Conservation (phyloP, 164 flowering plant species). For the Brasenia schreberi region DNA sequence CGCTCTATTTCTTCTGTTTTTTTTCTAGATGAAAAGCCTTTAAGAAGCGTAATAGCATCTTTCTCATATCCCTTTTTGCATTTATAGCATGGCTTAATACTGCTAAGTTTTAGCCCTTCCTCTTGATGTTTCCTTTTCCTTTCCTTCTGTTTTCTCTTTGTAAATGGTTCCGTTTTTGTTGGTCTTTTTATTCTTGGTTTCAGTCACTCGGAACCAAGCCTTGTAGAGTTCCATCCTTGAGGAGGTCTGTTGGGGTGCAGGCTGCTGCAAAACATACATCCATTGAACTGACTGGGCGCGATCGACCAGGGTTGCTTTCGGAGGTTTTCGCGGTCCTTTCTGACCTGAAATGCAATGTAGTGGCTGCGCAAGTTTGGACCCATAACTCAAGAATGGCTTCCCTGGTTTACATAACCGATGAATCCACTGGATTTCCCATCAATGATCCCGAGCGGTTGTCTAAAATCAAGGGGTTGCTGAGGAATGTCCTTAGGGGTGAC, state of each 20-base stretch:
- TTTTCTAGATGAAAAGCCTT: neutral
- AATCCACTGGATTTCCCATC: constrained; percentile 39
- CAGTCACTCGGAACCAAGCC: constrained; percentile 64
- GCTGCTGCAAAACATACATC: constrained; percentile 53
- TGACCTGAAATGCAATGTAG: constrained; percentile 83
- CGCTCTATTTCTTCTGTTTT: neutral
- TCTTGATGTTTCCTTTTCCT: neutral
- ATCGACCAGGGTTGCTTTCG: constrained; percentile 84
- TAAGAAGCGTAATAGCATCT: neutral
- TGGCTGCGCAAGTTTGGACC: constrained; percentile 91
- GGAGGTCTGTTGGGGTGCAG: constrained; percentile 69
- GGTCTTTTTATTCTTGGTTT: neutral
- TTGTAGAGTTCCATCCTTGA: constrained; percentile 40
- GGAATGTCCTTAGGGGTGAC: constrained; percentile 56
- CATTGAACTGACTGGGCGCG: constrained; percentile 76
- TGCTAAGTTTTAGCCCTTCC: neutral
- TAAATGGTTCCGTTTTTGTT: neutral
- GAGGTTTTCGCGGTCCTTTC: constrained; percentile 85
- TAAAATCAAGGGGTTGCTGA: constrained; percentile 58
- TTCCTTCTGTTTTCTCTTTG: neutral
- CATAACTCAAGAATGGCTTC: constrained; percentile 96
- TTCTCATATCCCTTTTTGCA: neutral
- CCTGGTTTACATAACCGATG: constrained; percentile 75
- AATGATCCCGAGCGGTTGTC: constrained; percentile 46
- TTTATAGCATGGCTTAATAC: neutral